phyloP scores from a whole-genome alignment of 331 rosid genomes.

The Pyracantha coccinea region DNA sequence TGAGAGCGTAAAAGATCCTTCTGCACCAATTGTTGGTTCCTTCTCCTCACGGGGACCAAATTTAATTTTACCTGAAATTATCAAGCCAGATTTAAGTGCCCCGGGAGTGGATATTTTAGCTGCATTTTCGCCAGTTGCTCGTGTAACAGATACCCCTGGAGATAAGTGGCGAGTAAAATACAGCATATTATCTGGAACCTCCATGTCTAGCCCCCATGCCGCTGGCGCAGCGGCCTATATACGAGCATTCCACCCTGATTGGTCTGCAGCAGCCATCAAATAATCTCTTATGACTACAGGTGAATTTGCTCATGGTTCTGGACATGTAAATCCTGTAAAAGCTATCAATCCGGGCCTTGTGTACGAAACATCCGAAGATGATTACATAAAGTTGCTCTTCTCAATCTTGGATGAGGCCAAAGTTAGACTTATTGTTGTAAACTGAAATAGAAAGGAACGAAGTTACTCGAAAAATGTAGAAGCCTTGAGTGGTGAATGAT shows the following conservation, averaged over 20 bases:
- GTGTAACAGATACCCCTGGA: neutral
- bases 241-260: slow-evolving; percentile 17
- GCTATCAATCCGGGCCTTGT: neutral
- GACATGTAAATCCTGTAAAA: neutral
- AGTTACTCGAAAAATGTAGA: no score
- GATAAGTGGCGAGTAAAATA: slow-evolving; percentile 12
- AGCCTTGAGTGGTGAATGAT: no score
- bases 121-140: slow-evolving; percentile 14
- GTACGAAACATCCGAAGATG: neutral
- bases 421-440: neutral
- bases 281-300: slow-evolving; percentile 36
- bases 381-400: neutral
- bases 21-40: neutral
- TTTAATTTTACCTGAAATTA: neutral
- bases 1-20: neutral
- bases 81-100: slow-evolving; percentile 41
- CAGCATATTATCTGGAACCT: slow-evolving; percentile 30
- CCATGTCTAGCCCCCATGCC: slow-evolving; percentile 42
- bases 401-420: neutral
- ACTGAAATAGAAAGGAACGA: no score
- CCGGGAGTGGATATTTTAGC: slow-evolving; percentile 48
- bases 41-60: slow-evolving; percentile 24
- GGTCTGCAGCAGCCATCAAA: slow-evolving; percentile 44
- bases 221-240: slow-evolving; percentile 31
- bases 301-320: neutral